phyloP scores from a whole-genome alignment of 2,329 filamentous ascomycete genomes.

The Aspergillus calidoustus region DNA sequence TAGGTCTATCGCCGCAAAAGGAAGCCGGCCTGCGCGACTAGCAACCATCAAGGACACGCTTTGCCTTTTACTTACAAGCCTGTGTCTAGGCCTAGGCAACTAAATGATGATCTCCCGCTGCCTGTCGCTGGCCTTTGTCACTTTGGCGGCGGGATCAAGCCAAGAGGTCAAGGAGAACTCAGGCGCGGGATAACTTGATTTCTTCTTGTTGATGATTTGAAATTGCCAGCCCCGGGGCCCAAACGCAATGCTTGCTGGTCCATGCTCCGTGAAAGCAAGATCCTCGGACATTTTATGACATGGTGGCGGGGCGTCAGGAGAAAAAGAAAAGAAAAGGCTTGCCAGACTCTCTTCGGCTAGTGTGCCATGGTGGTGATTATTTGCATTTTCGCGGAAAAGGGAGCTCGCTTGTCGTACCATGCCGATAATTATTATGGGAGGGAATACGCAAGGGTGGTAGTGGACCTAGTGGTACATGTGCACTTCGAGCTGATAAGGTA shows the following conservation, averaged over 20 bases:
- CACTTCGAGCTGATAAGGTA: neutral
- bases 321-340: constrained; percentile 9
- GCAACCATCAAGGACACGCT: neutral
- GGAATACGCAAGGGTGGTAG: constrained; percentile 20
- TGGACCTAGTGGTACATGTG: constrained; percentile 6
- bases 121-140: constrained; percentile 11
- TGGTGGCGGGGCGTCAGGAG: neutral
- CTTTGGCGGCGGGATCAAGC: neutral
- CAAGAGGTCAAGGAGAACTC: constrained; percentile 5
- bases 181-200: neutral
- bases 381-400: constrained; percentile 12
- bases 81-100: constrained; percentile 6
- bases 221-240: neutral
- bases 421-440: constrained; percentile 5
- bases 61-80: constrained; percentile 10
- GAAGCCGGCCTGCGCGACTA: neutral
- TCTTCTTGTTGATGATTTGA: constrained; percentile 3
- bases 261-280: constrained; percentile 9
- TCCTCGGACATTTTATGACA: neutral
- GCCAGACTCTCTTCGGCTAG: constrained; percentile 13
- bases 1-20: neutral
- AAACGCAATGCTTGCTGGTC: neutral
- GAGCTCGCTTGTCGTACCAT: constrained; percentile 7
- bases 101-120: constrained; percentile 29
- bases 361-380: constrained; percentile 20